Evolutionary conservation across 2,329 filamentous ascomycete species (phyloP).

Genomic region (Trichoderma aggressivum): DNA sequence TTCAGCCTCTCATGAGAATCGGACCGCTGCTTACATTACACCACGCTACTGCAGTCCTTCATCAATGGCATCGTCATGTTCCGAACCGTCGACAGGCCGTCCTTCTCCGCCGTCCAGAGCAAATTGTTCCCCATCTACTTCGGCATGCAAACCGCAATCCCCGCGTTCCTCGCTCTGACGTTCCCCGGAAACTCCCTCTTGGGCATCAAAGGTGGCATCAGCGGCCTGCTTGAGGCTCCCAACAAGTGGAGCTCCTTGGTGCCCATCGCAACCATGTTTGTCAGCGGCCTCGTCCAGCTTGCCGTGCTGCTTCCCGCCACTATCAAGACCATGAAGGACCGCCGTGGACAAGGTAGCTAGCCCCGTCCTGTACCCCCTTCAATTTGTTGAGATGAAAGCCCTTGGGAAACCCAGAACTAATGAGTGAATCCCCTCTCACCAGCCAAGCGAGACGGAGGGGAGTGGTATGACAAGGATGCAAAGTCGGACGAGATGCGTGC

Average conservation of each 20-base stretch:
- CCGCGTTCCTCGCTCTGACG: slow-evolving; percentile 71
- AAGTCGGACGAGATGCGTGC: slow-evolving; percentile 81
- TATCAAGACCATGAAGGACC: slow-evolving; percentile 67
- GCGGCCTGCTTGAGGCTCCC: slow-evolving; percentile 55
- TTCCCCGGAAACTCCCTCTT: slow-evolving; percentile 63
- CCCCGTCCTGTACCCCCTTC: background rate
- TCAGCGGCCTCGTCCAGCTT: slow-evolving; percentile 69
- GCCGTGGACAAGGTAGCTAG: slow-evolving; percentile 68
- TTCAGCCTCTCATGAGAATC: background rate
- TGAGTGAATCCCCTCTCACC: background rate
- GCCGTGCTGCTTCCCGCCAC: slow-evolving; percentile 71
- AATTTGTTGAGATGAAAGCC: background rate
- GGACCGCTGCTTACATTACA: background rate
- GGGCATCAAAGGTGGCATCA: slow-evolving; percentile 46
- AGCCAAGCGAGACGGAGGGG: slow-evolving; percentile 88
- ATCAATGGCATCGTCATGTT: slow-evolving; percentile 71
- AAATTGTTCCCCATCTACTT: slow-evolving; percentile 89
- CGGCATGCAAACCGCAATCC: slow-evolving; percentile 71
- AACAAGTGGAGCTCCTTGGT: slow-evolving; percentile 63
- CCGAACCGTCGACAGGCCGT: slow-evolving; percentile 69
- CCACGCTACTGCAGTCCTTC: slow-evolving; percentile 58
- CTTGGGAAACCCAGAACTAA: slow-evolving; percentile 21
- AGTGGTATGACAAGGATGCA: slow-evolving; percentile 72
- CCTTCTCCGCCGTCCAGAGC: slow-evolving; percentile 78
- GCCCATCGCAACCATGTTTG: slow-evolving; percentile 67